phyloP scores from a whole-genome alignment of 305 asterid species.

The Andrographis paniculata region DNA sequence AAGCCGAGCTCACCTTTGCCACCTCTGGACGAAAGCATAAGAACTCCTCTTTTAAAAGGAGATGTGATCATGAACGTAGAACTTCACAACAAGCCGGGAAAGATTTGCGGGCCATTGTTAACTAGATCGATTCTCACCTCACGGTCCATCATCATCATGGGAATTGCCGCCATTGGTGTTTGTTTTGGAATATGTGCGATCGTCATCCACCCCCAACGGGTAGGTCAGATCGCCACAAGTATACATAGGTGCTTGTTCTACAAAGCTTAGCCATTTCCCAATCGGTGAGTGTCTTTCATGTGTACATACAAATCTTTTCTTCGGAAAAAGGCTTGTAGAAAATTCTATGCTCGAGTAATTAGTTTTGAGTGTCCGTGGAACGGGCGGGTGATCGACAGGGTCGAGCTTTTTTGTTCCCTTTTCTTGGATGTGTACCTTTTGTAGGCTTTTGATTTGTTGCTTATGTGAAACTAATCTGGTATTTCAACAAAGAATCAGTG shows the following conservation, averaged over 20 bases:
- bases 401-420: too few species aligned
- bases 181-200: slow-evolving; percentile 67
- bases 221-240: slow-evolving; percentile 39
- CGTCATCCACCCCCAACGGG: slow-evolving; percentile 56
- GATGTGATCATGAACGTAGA: slow-evolving; percentile 43
- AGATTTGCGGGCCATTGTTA: slow-evolving; percentile 26
- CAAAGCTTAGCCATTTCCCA: slow-evolving; percentile 22
- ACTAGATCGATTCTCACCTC: slow-evolving; percentile 28
- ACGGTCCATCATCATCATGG: slow-evolving; percentile 37
- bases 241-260: slow-evolving; percentile 52
- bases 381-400: too few species aligned
- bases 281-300: too few species aligned
- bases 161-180: slow-evolving; percentile 32
- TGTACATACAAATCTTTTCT: too few species aligned
- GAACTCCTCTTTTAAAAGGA: slow-evolving; percentile 42
- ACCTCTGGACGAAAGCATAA: slow-evolving; percentile 21
- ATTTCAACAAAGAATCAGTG: too few species aligned
- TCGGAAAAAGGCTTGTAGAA: too few species aligned
- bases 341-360: too few species aligned
- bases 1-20: slow-evolving; percentile 12
- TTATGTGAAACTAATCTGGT: too few species aligned
- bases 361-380: too few species aligned
- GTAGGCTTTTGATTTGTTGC: too few species aligned
- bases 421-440: too few species aligned
- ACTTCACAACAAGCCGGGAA: slow-evolving; percentile 26